Evolutionary conservation across 164 flowering plant species (phyloP), one percentile per base, ranked within the genome.

Genomic region (Umbilicus rupestris): DNA sequence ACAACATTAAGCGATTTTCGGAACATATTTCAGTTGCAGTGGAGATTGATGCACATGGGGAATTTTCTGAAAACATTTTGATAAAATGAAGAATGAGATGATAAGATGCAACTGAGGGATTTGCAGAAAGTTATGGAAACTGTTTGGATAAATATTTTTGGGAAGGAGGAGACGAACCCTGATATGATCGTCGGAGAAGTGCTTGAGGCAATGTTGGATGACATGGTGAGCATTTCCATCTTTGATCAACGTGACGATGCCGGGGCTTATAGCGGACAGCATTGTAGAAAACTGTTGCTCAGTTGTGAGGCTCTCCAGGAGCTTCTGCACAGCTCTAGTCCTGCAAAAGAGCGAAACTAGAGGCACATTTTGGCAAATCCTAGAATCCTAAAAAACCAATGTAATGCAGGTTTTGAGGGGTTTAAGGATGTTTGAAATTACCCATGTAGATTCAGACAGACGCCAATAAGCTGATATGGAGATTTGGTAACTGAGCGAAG

Each of bases 191-290:
- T 33, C 68, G 69, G 75, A 71, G 52, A 92, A 78, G 76, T 78
- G 81, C 69, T 80, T 78, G 77, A 93, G 77, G 82, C 97, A 93
- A 39, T 85, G 80, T 70, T 86, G 92, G 12, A 86, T 66, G 16
- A 93, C 97, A 82, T 90, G 98, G 70, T 84, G 85, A 16, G 97
- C 97, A 75, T 93, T 89, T 29, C 78, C 71, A 71, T 90, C 94
- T 69, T 84, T 89, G 20, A 84, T 81, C 35, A 93, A 83, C 64
- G 70, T 74, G 73, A 87, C 84, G 49, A 89, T 73, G 3, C 93
- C 91, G 20, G 86, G 86, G 75, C 85, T 80, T 58, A 90, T 85
- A 1, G 90, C 85, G 2, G 78, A 69, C 22, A 75, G 69, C 50
- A 87, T 80, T 9, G 74, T 20, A 0, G 77, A 78, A 68, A 86